Evolutionary conservation across 208 protist species (phyloP).

Genomic region (Trypanosoma grayi): DNA sequence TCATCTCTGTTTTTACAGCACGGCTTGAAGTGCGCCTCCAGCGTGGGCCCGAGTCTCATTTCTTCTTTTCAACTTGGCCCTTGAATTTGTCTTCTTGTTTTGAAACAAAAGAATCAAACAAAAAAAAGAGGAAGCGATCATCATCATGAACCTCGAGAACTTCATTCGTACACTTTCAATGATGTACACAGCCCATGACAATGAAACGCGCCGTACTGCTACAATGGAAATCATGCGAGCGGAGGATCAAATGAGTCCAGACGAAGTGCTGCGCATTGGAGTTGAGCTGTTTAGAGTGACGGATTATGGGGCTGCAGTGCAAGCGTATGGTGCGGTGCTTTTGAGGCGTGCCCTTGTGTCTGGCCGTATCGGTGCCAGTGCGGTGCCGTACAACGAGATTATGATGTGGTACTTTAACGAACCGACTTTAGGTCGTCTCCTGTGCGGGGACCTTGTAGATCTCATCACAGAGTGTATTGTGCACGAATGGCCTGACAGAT

Average conservation of each 20-base stretch:
- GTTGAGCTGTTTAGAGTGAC: slow-evolving; percentile 49
- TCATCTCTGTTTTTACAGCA: neutral
- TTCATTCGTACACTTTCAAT: slow-evolving; percentile 34
- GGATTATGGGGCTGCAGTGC: slow-evolving; percentile 44
- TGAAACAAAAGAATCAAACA: too few relatives aligned
- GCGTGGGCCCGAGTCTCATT: too few relatives aligned
- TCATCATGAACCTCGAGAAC: slow-evolving; percentile 21
- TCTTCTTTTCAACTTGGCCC: neutral
- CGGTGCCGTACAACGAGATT: slow-evolving; percentile 60
- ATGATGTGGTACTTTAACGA: slow-evolving; percentile 73
- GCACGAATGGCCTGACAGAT: slow-evolving; percentile 27
- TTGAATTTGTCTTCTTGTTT: slow-evolving; percentile 1
- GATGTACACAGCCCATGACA: slow-evolving; percentile 45
- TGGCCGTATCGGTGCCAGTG: slow-evolving; percentile 17
- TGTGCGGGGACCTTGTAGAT: slow-evolving; percentile 50
- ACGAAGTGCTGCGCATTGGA: slow-evolving; percentile 40
- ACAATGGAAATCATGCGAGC: slow-evolving; percentile 48
- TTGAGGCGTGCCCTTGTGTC: slow-evolving; percentile 47
- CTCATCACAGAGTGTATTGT: slow-evolving; percentile 68
- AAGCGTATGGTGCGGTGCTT: slow-evolving; percentile 80
- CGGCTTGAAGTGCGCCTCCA: too few relatives aligned
- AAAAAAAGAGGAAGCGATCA: neutral
- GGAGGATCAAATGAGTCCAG: slow-evolving; percentile 43
- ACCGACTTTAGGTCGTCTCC: slow-evolving; percentile 40
- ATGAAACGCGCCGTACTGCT: slow-evolving; percentile 33